These are phyloP conservation scores for Senna siamea DNA, from an alignment of 306 rosid species.

Conservation along the genomic window DNA sequence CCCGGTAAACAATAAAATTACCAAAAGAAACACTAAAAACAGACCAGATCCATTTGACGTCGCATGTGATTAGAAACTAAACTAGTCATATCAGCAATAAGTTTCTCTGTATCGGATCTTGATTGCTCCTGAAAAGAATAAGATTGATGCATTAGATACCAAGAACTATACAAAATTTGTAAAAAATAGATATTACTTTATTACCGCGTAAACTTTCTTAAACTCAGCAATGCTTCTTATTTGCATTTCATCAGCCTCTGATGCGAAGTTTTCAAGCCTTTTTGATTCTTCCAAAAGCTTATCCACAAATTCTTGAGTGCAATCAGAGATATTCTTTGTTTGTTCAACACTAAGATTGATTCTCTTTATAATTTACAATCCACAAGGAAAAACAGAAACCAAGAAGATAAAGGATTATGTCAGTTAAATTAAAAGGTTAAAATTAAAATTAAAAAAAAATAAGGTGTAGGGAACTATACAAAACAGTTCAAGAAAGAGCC, in stretches of 20 bases:
- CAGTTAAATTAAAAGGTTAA: too few species aligned
- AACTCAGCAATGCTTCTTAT: conserved; percentile 73
- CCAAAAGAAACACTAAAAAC: conserved; percentile 23
- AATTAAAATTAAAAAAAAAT: too few species aligned
- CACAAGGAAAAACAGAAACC: conserved; percentile 28
- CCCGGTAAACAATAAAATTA: background rate
- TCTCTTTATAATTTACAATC: conserved; percentile 54
- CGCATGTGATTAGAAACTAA: conserved; percentile 69
- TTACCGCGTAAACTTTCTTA: conserved; percentile 82
- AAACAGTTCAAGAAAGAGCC: background rate
- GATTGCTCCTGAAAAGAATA: conserved; percentile 74
- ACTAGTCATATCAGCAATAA: conserved; percentile 78
- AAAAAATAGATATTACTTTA: too few species aligned
- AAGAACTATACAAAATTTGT: background rate
- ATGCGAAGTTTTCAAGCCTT: conserved; percentile 62
- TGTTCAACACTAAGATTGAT: conserved; percentile 62
- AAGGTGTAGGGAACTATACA: background rate
- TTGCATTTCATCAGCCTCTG: conserved; percentile 56
- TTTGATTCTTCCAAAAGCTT: conserved; percentile 71
- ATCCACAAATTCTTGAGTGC: conserved; percentile 67
- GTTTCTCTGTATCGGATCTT: conserved; percentile 81
- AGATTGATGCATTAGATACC: conserved; percentile 36
- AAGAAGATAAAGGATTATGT: background rate
- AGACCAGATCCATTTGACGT: conserved; percentile 83
- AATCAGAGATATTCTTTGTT: conserved; percentile 70